Percentiles rank a stretch among this genome's conserved stretches.
Conservation (phyloP, 129 eudicot genomes). For the Helichrysum umbraculigerum region DNA sequence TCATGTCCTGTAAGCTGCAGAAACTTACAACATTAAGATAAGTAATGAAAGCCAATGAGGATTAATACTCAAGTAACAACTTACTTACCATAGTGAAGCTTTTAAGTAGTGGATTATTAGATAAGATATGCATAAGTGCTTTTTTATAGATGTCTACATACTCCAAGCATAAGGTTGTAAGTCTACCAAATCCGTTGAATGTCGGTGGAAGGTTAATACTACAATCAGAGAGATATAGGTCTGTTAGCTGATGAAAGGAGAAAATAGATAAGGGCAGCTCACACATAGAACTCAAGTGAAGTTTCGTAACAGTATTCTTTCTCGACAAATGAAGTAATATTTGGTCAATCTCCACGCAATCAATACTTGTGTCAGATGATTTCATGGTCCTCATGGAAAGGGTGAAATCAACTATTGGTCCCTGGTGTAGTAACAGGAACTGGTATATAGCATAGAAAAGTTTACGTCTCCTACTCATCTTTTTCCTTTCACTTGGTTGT, state of each 20-base stretch:
- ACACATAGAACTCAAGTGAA: background rate
- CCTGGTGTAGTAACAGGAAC: too few species aligned
- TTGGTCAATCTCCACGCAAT: too few species aligned
- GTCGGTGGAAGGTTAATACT: background rate
- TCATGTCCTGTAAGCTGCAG: background rate
- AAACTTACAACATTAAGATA: background rate
- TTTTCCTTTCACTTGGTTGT: too few species aligned
- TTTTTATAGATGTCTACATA: background rate
- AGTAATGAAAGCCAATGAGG: background rate
- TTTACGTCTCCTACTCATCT: too few species aligned
- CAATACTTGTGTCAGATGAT: too few species aligned
- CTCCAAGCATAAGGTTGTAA: background rate
- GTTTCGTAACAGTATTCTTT: background rate
- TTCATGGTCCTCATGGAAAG: too few species aligned
- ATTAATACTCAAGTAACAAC: too few species aligned
- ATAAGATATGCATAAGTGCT: background rate
- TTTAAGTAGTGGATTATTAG: background rate
- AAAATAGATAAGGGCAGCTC: background rate
- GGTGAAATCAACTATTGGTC: too few species aligned
- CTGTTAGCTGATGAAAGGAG: background rate
- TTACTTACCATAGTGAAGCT: constrained; percentile 7
- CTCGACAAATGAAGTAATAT: background rate
- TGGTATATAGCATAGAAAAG: too few species aligned
- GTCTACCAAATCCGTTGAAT: background rate
- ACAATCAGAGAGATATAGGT: background rate